Base-by-base conservation (phyloP, 2,329 filamentous ascomycete species). In the Pochonia chlamydosporia region DNA sequence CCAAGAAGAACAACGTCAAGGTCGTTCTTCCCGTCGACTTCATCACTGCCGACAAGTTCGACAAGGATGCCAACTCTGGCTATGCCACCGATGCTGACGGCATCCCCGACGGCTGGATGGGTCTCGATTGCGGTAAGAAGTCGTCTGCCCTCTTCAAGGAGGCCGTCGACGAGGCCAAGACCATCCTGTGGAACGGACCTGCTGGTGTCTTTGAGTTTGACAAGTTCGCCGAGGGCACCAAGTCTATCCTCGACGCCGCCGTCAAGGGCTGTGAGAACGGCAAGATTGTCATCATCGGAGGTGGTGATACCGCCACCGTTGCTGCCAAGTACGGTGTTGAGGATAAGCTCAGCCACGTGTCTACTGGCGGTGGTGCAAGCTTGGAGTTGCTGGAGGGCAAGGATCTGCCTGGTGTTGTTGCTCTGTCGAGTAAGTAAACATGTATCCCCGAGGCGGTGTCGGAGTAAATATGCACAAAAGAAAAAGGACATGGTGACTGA, bases 141-240 rank as follows among this genome's bases (percentile, higher is more conserved):
- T 91, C 85, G 57, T 78, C 95, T 62, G 81, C 90, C 74, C 80
- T 95, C 48, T 97, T 87, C 84, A 83, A 92, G 77, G 75, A 85
- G 65, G 84, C 91, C 57, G 97, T 99, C 59, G 77, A 78, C 56
- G 84, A 92, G 62, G 82, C 92, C 56, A 84, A 96, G 80, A 99
- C 93, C 48, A 96, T 99, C 68, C 87, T 99, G 54, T 99, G 93
- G 93, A 99, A 99, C 77, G 93, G 93, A 48, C 93, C 93, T 47
- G 84, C 92, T 14, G 93, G 93, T 69, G 93, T 99, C 59, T 99
- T 99, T 62, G 93, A 99, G 81, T 87, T 97, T 64, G 89, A 96
- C 52, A 85, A 87, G 66, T 99, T 99, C 68, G 89, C 91, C 63
- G 84, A 78, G 53, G 93, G 89, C 60, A 99, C 93, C 63, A 95